Conservation (phyloP, 805 yeast species). For the Candida glaebosa region DNA sequence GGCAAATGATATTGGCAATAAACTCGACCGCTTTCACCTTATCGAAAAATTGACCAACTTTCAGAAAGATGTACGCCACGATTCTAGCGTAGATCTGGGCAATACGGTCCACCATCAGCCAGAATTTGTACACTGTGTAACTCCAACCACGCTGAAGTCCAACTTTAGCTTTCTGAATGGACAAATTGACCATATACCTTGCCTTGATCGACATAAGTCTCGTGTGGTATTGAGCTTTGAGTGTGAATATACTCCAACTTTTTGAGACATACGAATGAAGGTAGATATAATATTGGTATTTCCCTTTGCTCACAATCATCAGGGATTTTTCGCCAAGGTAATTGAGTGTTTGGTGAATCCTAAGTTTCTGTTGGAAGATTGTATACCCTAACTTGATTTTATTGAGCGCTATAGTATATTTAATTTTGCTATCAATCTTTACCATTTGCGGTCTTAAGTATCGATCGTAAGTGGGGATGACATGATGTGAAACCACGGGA, state of each 20-base stretch:
- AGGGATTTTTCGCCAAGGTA: not conserved
- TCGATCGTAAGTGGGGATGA: constrained; percentile 6
- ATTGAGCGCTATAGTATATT: constrained; percentile 3
- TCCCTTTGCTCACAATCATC: not conserved
- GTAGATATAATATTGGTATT: not conserved
- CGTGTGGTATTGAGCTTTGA: not conserved
- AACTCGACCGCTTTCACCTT: constrained; percentile 4
- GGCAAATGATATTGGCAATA: constrained; percentile 2
- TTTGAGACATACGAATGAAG: not conserved
- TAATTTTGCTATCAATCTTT: constrained; percentile 2
- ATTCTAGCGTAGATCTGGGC: not conserved
- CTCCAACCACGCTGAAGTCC: no score
- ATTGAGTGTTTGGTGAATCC: not conserved
- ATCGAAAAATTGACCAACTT: not conserved
- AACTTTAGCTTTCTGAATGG: not conserved
- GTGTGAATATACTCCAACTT: not conserved
- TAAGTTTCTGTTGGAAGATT: not conserved
- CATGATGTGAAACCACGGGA: constrained; percentile 5
- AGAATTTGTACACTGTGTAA: no score
- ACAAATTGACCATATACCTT: not conserved
- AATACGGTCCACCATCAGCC: no score
- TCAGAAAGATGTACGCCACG: not conserved
- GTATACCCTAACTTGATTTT: not conserved
- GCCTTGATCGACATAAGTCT: not conserved
- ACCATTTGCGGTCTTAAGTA: constrained; percentile 2